Evolutionary conservation across 2,329 filamentous ascomycete species (phyloP).

Genomic region (Dactylella cylindrospora): DNA sequence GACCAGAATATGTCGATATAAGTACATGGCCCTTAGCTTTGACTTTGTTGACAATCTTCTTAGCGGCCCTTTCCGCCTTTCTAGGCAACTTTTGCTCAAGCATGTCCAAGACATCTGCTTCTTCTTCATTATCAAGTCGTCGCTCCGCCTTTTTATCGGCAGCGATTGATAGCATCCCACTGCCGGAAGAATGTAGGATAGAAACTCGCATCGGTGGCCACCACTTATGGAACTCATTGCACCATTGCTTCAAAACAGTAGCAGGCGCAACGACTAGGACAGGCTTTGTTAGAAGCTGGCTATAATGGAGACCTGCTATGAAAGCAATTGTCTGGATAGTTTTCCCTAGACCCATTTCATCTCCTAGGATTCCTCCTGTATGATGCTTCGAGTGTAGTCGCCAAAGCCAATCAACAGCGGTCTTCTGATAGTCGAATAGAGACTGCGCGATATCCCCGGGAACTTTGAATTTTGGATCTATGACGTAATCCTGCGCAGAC

Average conservation of each 20-base stretch:
- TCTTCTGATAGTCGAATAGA: constrained; percentile 95
- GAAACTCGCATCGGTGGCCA: constrained; percentile 98
- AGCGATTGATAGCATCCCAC: constrained; percentile 84
- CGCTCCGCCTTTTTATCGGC: constrained; percentile 65
- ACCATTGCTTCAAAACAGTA: constrained; percentile 95
- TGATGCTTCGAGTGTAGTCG: constrained; percentile 79
- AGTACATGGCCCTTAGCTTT: constrained; percentile 69
- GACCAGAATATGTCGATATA: constrained; percentile 90
- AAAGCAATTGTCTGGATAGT: constrained; percentile 81
- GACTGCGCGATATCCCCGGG: constrained; percentile 92
- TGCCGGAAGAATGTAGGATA: constrained; percentile 91
- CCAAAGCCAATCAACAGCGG: constrained; percentile 92
- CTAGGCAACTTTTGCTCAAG: constrained; percentile 54
- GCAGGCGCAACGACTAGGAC: constrained; percentile 91
- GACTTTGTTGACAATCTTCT: constrained; percentile 78
- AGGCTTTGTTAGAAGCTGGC: constrained; percentile 74
- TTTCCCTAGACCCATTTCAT: constrained; percentile 99
- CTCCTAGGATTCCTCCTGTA: constrained; percentile 90
- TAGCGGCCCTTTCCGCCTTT: constrained; percentile 69
- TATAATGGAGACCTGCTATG: constrained; percentile 87
- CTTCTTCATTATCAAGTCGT: constrained; percentile 52
- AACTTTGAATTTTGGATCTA: constrained; percentile 74
- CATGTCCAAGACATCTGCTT: constrained; percentile 60
- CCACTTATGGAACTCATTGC: constrained; percentile 97
- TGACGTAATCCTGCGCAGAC: constrained; percentile 70